Percentiles rank a stretch among this genome's conserved stretches.
These are phyloP conservation scores for Tetrastigma voinierianum DNA, from an alignment of 164 flowering plant species.

Conservation along the genomic window DNA sequence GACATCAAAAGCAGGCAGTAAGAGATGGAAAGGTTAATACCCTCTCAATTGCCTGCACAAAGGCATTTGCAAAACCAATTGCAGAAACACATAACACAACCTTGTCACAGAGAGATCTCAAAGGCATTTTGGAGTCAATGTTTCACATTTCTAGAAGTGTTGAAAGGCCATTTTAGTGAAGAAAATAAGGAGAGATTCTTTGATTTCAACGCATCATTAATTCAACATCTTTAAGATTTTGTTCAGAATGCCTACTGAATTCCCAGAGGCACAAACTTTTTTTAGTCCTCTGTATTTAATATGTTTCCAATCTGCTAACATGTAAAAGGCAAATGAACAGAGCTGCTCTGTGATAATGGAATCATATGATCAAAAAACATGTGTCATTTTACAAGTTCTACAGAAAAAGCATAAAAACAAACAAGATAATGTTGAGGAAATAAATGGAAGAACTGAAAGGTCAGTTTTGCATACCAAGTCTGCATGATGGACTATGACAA, in stretches of 20 bases:
- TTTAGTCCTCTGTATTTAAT: not conserved
- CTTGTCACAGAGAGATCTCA: slow-evolving; percentile 30
- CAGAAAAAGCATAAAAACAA: not conserved
- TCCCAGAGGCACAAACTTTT: not conserved
- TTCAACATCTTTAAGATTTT: slow-evolving; percentile 39
- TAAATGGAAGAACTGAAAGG: not conserved
- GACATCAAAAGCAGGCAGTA: not conserved
- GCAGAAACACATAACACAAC: slow-evolving; percentile 71
- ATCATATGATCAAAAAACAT: not conserved
- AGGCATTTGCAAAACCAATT: slow-evolving; percentile 68
- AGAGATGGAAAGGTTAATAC: slow-evolving; percentile 22
- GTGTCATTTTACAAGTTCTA: not conserved
- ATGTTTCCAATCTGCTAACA: no score
- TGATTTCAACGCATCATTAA: slow-evolving; percentile 33
- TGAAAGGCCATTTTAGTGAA: slow-evolving; percentile 60
- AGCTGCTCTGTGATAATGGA: no score
- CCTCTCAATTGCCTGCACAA: slow-evolving; percentile 51
- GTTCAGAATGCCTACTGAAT: slow-evolving; percentile 45
- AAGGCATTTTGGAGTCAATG: slow-evolving; percentile 31
- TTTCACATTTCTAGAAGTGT: slow-evolving; percentile 48
- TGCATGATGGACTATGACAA: slow-evolving; percentile 81
- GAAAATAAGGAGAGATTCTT: slow-evolving; percentile 53
- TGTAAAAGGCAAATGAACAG: no score
- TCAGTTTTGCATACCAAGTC: slow-evolving; percentile 60
- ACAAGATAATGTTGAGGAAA: not conserved